phyloP scores from a whole-genome alignment of 2,329 filamentous ascomycete genomes.

The Celoporthe dispersa region DNA sequence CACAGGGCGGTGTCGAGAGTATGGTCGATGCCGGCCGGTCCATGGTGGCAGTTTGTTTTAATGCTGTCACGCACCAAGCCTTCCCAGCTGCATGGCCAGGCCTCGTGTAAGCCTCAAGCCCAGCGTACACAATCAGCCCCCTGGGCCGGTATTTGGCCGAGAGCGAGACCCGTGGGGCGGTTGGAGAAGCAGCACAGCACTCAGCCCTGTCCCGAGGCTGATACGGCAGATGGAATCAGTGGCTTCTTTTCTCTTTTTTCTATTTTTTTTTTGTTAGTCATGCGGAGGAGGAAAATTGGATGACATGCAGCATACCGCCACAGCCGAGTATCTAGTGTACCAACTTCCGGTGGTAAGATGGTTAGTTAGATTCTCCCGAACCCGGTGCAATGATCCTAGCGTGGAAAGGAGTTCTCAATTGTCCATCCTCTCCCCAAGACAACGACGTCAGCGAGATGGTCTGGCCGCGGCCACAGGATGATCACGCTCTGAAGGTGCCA shows the following conservation, averaged over 20 bases:
- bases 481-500: neutral
- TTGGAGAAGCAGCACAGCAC: neutral
- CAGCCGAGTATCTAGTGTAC: neutral
- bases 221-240: neutral
- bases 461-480: neutral
- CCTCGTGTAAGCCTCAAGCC: conserved; percentile 11
- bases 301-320: neutral
- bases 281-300: neutral
- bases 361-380: neutral
- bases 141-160: conserved; percentile 9
- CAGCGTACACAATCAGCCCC: conserved; percentile 10
- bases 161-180: conserved; percentile 1
- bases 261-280: neutral
- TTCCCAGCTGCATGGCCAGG: neutral
- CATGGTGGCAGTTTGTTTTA: neutral
- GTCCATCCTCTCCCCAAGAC: neutral
- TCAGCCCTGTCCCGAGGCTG: conserved; percentile 14
- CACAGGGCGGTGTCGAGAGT: neutral
- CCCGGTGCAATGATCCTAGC: neutral
- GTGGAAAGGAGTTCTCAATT: neutral
- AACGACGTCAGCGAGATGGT: conserved; percentile 3
- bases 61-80: neutral
- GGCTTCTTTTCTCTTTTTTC: too few relatives aligned
- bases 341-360: neutral
- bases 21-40: neutral